These are phyloP conservation scores for Coemansia sp. DNA, from an alignment of 192 early-diverging fungal genomes.

Conservation along the genomic window DNA sequence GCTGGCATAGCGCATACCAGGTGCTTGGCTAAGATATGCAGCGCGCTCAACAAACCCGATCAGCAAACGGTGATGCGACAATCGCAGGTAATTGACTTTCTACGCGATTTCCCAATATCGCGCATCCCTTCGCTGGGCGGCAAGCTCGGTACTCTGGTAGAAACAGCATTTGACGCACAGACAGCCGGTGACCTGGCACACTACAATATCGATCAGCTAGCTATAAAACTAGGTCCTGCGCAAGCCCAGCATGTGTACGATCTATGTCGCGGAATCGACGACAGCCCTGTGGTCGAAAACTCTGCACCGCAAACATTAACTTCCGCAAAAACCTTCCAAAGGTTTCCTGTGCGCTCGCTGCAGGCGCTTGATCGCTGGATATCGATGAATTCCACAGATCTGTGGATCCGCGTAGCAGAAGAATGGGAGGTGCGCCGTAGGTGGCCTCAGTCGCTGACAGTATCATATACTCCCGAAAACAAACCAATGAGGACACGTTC, in stretches of 20 bases:
- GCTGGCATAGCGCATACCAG: slow-evolving; percentile 86
- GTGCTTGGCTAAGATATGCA: slow-evolving; percentile 82
- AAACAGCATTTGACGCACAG: slow-evolving; percentile 56
- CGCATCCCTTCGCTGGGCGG: slow-evolving; percentile 90
- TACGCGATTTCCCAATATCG: slow-evolving; percentile 66
- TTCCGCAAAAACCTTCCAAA: slow-evolving; percentile 41
- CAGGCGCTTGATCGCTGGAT: slow-evolving; percentile 42
- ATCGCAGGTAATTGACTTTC: slow-evolving; percentile 59
- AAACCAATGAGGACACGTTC: slow-evolving; percentile 13
- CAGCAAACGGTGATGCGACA: slow-evolving; percentile 72
- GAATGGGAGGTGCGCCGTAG: slow-evolving; percentile 47
- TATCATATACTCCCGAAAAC: slow-evolving; percentile 22
- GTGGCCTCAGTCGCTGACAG: slow-evolving; percentile 44
- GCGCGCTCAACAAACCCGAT: slow-evolving; percentile 82
- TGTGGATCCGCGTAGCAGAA: slow-evolving; percentile 51
- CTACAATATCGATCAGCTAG: slow-evolving; percentile 44
- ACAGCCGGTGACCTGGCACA: slow-evolving; percentile 37
- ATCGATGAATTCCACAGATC: slow-evolving; percentile 42
- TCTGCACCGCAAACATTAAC: slow-evolving; percentile 36
- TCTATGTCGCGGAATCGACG: slow-evolving; percentile 51
- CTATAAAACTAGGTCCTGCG: slow-evolving; percentile 27
- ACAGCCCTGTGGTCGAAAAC: slow-evolving; percentile 37
- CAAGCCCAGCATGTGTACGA: slow-evolving; percentile 34
- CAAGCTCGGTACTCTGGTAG: slow-evolving; percentile 76
- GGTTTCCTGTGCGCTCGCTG: slow-evolving; percentile 20